Evolutionary conservation across 2,329 filamentous ascomycete species (phyloP).

Genomic region (Hymenoscyphus fraxineus): DNA sequence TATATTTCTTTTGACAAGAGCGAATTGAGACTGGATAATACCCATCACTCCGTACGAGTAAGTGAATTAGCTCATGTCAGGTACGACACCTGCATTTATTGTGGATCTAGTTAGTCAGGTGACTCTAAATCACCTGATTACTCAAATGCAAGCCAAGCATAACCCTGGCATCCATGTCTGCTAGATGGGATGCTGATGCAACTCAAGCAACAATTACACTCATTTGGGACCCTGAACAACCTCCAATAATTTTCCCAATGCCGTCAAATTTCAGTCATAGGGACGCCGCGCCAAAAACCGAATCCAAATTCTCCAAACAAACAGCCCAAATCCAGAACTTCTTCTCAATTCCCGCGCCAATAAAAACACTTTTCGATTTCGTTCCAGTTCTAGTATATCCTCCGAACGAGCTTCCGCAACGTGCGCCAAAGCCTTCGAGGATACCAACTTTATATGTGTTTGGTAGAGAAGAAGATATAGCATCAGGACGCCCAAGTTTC

Average conservation of each 20-base stretch:
- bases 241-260: not conserved
- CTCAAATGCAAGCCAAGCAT: not conserved
- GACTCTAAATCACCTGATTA: too few relatives aligned
- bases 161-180: conserved; percentile 4
- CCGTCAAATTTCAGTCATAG: not conserved
- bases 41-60: not conserved
- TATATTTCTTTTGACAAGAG: not conserved
- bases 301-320: conserved; percentile 20
- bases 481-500: conserved; percentile 65
- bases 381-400: conserved; percentile 78
- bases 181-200: not conserved
- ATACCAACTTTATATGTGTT: conserved; percentile 71
- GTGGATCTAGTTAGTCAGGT: too few relatives aligned
- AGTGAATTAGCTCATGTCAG: too few relatives aligned
- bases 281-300: conserved; percentile 1
- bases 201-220: not conserved
- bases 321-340: conserved; percentile 23
- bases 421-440: conserved; percentile 47
- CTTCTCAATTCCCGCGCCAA: conserved; percentile 59
- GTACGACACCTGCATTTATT: too few relatives aligned
- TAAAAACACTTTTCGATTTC: conserved; percentile 78
- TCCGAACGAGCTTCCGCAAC: conserved; percentile 68
- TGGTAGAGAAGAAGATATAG: conserved; percentile 59
- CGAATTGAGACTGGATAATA: not conserved
- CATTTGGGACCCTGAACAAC: not conserved